Conservation (phyloP, 2,329 filamentous ascomycete genomes). For the Cladosporium phlei region DNA sequence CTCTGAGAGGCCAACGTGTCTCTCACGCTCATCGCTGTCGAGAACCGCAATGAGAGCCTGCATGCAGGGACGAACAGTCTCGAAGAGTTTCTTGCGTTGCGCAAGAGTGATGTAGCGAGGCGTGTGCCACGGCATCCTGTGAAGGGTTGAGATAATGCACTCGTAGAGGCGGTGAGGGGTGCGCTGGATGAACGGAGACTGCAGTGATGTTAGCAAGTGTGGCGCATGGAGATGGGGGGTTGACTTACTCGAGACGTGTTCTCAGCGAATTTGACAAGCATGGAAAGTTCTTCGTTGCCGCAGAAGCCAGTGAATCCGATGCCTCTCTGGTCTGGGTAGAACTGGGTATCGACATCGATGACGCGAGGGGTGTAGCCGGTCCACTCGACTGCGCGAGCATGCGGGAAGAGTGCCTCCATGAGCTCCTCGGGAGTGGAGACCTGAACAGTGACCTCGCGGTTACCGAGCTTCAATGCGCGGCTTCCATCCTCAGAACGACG, state of each 20-base stretch:
- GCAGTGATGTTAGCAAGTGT: slow-evolving; percentile 6
- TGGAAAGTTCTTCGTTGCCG: slow-evolving; percentile 47
- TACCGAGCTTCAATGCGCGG: slow-evolving; percentile 43
- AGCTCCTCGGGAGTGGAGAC: slow-evolving; percentile 46
- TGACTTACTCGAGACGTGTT: slow-evolving; percentile 44
- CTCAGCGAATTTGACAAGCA: slow-evolving; percentile 45
- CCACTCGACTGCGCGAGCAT: slow-evolving; percentile 48
- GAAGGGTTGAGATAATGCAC: slow-evolving; percentile 46
- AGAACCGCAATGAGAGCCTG: slow-evolving; percentile 23
- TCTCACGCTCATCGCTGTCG: slow-evolving; percentile 15
- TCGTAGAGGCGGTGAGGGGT: slow-evolving; percentile 52
- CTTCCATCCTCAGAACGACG: slow-evolving; percentile 33
- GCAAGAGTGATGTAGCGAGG: slow-evolving; percentile 41
- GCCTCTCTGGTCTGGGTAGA: slow-evolving; percentile 44
- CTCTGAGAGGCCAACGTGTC: slow-evolving; percentile 20
- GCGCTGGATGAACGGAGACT: slow-evolving; percentile 48
- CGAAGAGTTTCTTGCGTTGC: slow-evolving; percentile 45
- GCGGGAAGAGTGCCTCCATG: slow-evolving; percentile 49
- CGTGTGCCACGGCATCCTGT: slow-evolving; percentile 52
- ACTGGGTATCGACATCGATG: slow-evolving; percentile 36
- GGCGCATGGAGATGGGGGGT: slow-evolving; percentile 1
- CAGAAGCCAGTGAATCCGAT: slow-evolving; percentile 50
- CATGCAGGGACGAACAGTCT: slow-evolving; percentile 25
- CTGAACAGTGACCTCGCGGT: slow-evolving; percentile 44
- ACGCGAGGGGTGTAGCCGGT: slow-evolving; percentile 32